Evolutionary conservation across 345 rosid genomes (phyloP).

Genomic region (Camelina sativa): DNA sequence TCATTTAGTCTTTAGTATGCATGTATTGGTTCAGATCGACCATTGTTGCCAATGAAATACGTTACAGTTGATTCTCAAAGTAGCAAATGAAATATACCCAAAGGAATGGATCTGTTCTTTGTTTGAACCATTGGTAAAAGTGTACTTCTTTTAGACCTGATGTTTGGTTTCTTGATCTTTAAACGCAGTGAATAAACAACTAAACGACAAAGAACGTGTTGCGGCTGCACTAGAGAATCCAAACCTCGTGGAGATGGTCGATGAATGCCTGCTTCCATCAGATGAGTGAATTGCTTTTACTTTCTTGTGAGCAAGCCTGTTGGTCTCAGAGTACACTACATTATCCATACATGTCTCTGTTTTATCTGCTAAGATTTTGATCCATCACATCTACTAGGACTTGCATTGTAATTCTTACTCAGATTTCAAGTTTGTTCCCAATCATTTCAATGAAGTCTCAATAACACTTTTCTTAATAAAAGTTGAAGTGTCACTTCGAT

Average conservation of each 20-base stretch:
- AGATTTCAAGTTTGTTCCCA: not conserved
- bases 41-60: conserved; percentile 1
- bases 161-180: not conserved
- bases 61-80: conserved; percentile 12
- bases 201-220: conserved; percentile 91
- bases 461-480: not conserved
- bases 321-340: conserved; percentile 16
- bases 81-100: not conserved
- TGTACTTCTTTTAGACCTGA: not conserved
- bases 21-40: conserved; percentile 1
- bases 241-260: conserved; percentile 84
- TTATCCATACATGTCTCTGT: conserved; percentile 13
- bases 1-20: not conserved
- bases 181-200: conserved; percentile 85
- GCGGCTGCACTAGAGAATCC: conserved; percentile 98
- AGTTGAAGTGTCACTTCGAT: conserved; percentile 14
- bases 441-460: not conserved
- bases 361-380: conserved; percentile 12
- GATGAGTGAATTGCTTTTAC: conserved; percentile 46
- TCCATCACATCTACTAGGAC: conserved; percentile 17
- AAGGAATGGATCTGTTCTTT: not conserved
- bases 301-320: not conserved
- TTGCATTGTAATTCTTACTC: not conserved
- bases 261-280: conserved; percentile 79
- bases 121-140: not conserved